These are phyloP conservation scores for Fusarium sp. DNA, from an alignment of 2,329 filamentous ascomycete species.

Conservation along the genomic window DNA sequence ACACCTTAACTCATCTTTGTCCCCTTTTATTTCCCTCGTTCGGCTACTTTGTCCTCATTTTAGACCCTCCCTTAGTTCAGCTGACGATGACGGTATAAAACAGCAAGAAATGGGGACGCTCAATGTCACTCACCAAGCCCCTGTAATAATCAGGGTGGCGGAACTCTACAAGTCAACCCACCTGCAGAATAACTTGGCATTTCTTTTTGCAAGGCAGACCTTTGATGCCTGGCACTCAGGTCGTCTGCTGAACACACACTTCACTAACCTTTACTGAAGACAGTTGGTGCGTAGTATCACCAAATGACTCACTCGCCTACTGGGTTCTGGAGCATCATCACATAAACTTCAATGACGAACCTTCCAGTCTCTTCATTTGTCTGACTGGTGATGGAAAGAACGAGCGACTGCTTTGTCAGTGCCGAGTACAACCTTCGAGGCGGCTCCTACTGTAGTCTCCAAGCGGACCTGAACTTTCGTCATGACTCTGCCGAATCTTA, in stretches of 20 bases:
- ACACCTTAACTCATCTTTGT: background rate
- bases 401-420: background rate
- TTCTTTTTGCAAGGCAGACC: constrained; percentile 1
- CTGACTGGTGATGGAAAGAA: background rate
- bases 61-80: constrained; percentile 24
- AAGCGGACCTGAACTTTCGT: constrained; percentile 15
- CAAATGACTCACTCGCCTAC: background rate
- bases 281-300: background rate
- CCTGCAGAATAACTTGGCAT: constrained; percentile 22
- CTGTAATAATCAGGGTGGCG: constrained; percentile 33
- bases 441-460: background rate
- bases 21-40: constrained; percentile 1
- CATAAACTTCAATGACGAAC: background rate
- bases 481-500: constrained; percentile 26
- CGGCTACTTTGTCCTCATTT: constrained; percentile 1
- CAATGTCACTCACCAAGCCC: constrained; percentile 25
- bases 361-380: background rate
- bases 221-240: background rate
- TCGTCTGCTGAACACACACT: background rate
- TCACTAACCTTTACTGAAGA: background rate
- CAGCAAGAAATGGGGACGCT: constrained; percentile 27
- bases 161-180: constrained; percentile 27
- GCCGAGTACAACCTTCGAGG: background rate
- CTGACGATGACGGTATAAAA: constrained; percentile 23
- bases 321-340: background rate